Base-by-base conservation (phyloP, 805 yeast species). In the Priceomyces haplophilus region DNA sequence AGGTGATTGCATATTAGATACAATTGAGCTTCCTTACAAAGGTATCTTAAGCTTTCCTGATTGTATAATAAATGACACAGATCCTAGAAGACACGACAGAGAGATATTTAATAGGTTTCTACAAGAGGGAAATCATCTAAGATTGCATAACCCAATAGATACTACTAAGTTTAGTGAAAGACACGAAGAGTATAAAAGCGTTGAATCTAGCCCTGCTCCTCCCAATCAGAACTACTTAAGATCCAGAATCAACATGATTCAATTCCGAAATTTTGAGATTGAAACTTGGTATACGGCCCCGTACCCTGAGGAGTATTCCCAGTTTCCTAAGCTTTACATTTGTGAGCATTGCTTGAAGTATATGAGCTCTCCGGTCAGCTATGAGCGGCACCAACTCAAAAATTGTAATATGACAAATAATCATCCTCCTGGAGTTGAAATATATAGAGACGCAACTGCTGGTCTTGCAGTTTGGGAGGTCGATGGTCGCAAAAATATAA, bases 221-320 rank as follows among this genome's bases (percentile, higher is more conserved):
- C 24, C 27, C 4, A 3, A 37, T 12, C 38, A 36, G 20, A 40
- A 41, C 18, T 47, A 47, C 25, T 27, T 44, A 13, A 44, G 51
- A 38, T 58, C 64, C 2, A 71, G 74, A 44, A 75, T 85, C 33
- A 72, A 76, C 38, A 78, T 77, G 43, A 82, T 90, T 18, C 88
- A 82, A 52, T 80, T 90, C 50, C 78, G 88, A 27, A 75, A 76
- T 34, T 78, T 65, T 59, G 89, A 85, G 57, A 86, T 93, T 20
- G 85, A 84, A 46, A 87, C 97, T 0, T 88, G 97, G 96, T 90
- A 86, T 62, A 79, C 86, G 3, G 82, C 97, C 0, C 98, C 98
- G 1, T 93, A 87, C 58, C 97, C 98, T 0, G 89, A 85, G 46
- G 93, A 87, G 55, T 87, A 81, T 55, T 78, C 87, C 33, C 73